Evolutionary conservation across 176 grass and related monocot genomes (phyloP).

Genomic region (Canna indica): DNA sequence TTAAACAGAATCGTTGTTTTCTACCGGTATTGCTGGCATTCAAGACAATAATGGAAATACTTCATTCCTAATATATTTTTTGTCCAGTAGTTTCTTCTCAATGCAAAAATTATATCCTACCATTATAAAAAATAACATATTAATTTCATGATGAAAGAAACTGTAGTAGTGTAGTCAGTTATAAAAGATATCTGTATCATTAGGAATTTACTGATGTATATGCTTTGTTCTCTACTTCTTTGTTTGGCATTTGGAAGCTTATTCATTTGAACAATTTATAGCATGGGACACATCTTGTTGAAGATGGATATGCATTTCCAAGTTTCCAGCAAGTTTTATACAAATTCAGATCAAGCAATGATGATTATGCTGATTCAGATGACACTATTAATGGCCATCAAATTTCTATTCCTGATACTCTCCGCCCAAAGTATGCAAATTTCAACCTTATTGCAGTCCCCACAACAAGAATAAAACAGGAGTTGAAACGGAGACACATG

Average conservation of each 20-base stretch:
- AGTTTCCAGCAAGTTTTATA: conserved; percentile 61
- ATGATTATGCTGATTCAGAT: conserved; percentile 79
- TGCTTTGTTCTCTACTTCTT: background rate
- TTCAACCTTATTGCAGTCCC: conserved; percentile 46
- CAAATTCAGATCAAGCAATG: conserved; percentile 76
- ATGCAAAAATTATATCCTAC: no score
- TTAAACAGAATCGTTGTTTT: no score
- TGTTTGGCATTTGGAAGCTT: background rate
- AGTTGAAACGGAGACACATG: conserved; percentile 45
- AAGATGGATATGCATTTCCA: conserved; percentile 56
- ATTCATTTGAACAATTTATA: conserved; percentile 14
- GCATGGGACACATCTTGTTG: conserved; percentile 85
- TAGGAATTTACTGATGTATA: background rate
- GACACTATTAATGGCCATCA: conserved; percentile 53
- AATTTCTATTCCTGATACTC: conserved; percentile 33
- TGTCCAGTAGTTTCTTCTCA: no score
- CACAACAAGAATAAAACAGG: conserved; percentile 54
- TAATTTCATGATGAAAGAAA: no score
- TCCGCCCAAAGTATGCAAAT: conserved; percentile 38
- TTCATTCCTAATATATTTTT: no score
- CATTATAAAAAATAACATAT: no score
- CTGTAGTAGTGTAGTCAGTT: no score
- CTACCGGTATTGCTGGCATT: no score
- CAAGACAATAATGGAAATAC: no score
- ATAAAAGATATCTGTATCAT: no score